Evolutionary conservation across 306 rosid species (phyloP), one percentile per base, ranked within the genome.

Genomic region (Ormosia semicastrata): DNA sequence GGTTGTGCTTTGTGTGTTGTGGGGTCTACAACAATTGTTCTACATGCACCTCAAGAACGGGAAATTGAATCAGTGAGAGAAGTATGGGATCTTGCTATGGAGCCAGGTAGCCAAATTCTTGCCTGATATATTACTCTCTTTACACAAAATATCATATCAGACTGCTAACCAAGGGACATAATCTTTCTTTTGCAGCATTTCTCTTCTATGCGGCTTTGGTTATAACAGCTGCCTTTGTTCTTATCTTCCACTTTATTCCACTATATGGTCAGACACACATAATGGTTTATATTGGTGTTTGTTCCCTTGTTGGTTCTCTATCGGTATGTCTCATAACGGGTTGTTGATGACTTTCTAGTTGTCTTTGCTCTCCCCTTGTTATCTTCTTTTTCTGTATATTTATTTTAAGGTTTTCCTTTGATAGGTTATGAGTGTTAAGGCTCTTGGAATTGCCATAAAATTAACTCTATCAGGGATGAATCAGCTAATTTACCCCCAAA

Each of bases 31-130:
- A 91, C 99, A 56, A 93, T 93, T 89, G 99, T 96, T 85, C 85
- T 96, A 41, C 99, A 96, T 86, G 99, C 99, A 68, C 99, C 98
- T 80, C 98, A 89, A 86, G 98, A 96, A 84, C 91, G 93, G 66
- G 89, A 71, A 86, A 96, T 96, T 82, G 93, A 91, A 78, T 96
- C 99, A 24, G 99, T 96, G 76, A 77, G 70, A 32, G 94, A 96
- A 91, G 99, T 96, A 40, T 96, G 99, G 99, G 94, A 86, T 87
- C 96, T 96, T 90, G 99, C 99, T 57, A 96, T 96, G 99, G 99
- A 96, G 56, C 99, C 98, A 81, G 99, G 99, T 96, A 86, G 69
- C 67, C 75, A 49, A 71, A 24, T 46, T 53, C 34, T 76, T 82
- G 37, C 52, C 65, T 53, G 39, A 73, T 56, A 37, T 80, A 66